Evolutionary conservation across 176 grass and related monocot species (phyloP), one percentile per base, ranked within the genome.

Genomic region (Triticum aestivum): DNA sequence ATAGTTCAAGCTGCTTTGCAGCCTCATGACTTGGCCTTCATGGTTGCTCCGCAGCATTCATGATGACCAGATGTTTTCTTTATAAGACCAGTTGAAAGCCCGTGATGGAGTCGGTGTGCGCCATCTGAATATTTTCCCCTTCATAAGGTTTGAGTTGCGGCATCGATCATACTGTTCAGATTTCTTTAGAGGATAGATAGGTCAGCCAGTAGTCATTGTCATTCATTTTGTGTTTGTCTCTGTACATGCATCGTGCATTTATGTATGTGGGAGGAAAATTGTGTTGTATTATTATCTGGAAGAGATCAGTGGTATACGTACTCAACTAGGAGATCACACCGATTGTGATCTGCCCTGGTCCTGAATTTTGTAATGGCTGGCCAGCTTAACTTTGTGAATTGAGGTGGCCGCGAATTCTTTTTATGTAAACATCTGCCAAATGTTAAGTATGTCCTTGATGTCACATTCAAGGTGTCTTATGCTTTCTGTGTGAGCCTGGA

Each of bases 1-100:
- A 87, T 99, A 7, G 97, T 97, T 75, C 94, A 99, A 83, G 91
- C 87, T 83, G 92, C 94, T 87, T 88, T 99, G 78, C 91, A 87
- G 84, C 97, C 97, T 80, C 97, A 93, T 45, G 97, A 99, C 44
- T 83, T 92, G 51, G 87, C 78, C 67, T 93, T 99, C 32, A 80
- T 73, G 8, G 41, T 82, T 24, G 88, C 73, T 65, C 64, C 89
- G 5, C 91, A 68, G 58, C 80, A 51, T 42, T 65, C 24, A 30
- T 62, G 23, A 56, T 38, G 69, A 83, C 73, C 42, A 62, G 75
- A 51, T 63, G 8, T 72, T 73, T 78, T 59, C 12, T 76, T 24
- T 26, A 17, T 29, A 32, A 86, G 49, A 35, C 78, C 79, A 59
- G 62, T 85, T 79, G 54, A 26, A 45, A 74, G 12, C 13, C 61